Evolutionary conservation across 2,329 filamentous ascomycete species (phyloP), one percentile per base, ranked within the genome.

Genomic region (Fusarium pseudoanthophilum): DNA sequence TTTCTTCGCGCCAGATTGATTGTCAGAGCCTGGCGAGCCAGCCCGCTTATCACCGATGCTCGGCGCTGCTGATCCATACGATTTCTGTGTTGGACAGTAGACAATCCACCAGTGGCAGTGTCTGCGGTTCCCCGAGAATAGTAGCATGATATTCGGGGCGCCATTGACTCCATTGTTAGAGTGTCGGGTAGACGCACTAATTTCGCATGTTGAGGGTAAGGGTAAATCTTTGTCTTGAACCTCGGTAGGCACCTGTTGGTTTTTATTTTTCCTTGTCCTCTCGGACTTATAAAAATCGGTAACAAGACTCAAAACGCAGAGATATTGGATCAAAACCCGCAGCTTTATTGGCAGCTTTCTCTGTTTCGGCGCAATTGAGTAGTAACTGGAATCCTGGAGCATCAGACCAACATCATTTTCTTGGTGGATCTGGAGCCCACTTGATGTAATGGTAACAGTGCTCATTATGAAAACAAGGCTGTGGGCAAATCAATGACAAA

Each of bases 121-220:
- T 4, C 7, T 14, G 14, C 4, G 6, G 0, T 7, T 39, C 0
- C 10, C 16, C 16, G 9, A 1, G 8, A 24, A 34, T 2, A 24
- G 4, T 1, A 34, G 11, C 0, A 24, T 21, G 7, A 18, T 15
- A 20, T 1, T 2, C 0, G 4, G 1, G 16, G 16, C n/a, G 2
- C n/a, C 5, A n/a, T 26, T 53, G 20, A 14, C 14, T 39, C 24
- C 51, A n/a, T 1, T 0, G 34, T n/a, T 2, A n/a, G 1, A 4
- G 24, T 28, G 1, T n/a, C 32, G 51, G 20, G 11, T 39, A 37
- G 20, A 18, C 1, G 34, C 34, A 53, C 16, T 34, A 11, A 34
- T 15, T 8, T 15, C 11, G 5, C 13, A 13, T 2, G 9, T 4
- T 2, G 16, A 11, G 0, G n/a, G 30, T 16, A 52, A 26, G 49